Evolutionary conservation across 441 rosid species (phyloP).

Genomic region (Theobroma grandiflorum): DNA sequence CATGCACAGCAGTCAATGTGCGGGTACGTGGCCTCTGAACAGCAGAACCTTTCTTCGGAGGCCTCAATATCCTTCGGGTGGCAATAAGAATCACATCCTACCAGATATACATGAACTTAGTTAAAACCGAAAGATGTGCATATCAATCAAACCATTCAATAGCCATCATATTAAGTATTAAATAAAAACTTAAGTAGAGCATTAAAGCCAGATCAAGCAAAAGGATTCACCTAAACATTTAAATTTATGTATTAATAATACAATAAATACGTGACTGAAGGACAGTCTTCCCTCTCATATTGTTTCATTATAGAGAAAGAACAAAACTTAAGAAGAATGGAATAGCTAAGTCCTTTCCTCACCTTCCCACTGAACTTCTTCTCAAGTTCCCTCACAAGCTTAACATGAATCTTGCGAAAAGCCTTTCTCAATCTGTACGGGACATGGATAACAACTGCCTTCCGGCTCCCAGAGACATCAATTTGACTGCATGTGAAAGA

Average conservation of each 20-base stretch:
- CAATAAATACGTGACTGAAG: neutral
- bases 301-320: neutral
- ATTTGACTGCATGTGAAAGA: conserved; percentile 53
- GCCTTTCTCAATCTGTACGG: conserved; percentile 82
- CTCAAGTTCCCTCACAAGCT: conserved; percentile 86
- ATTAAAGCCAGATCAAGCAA: neutral
- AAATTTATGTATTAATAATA: neutral
- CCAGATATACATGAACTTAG: neutral
- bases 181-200: neutral
- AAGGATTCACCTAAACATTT: neutral
- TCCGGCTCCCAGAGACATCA: conserved; percentile 75
- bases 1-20: conserved; percentile 76
- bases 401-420: conserved; percentile 70
- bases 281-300: neutral
- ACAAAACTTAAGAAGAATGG: neutral
- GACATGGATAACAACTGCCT: conserved; percentile 73
- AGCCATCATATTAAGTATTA: neutral
- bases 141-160: neutral
- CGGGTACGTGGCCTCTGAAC: conserved; percentile 83
- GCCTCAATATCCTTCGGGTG: conserved; percentile 74
- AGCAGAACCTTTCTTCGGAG: conserved; percentile 89
- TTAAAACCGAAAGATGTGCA: conserved; percentile 2
- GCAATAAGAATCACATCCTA: conserved; percentile 83
- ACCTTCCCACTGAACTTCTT: conserved; percentile 94
- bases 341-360: neutral